Base-by-base conservation (phyloP, 805 yeast species). In the Suhomyces sp. region DNA sequence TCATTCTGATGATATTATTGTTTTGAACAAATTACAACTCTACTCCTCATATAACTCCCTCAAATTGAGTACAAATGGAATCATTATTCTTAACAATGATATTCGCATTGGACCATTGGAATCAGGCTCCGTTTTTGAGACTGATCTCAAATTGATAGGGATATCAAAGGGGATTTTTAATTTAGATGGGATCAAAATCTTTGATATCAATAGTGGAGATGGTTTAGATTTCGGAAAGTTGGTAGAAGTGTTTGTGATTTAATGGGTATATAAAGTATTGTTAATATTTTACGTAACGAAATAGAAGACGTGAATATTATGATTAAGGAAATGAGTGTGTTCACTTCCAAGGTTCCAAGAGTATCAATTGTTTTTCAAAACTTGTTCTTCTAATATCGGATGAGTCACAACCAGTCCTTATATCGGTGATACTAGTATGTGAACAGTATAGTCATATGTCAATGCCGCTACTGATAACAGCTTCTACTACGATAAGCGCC, bases 211-310 rank as follows among this genome's bases (percentile, higher is more conserved):
- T 23, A 70, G 79, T 13, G 87, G 90, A 3, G 90, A 83, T 38
- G 73, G 77, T 2, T 69, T 79, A 43, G 88, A 79, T 42, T 81
- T 85, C 51, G 88, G 88, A 1, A 72, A 76, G 39, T 60, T 84
- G 35, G 64, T 85, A 23, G 88, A 83, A 47, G 83, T 85, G 2
- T 70, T 79, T 37, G 87, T 84, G 6, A 62, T 62, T 26, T 59
- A 46, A 40, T 13, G 31, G 10, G 22, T 20, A 20, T 20, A 20
- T 20, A 20, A 10, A 20, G n/a, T n/a, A n/a, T n/a, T n/a, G n/a
- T n/a, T n/a, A n/a, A n/a, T n/a, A n/a, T n/a, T n/a, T n/a, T n/a
- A n/a, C n/a, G n/a, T n/a, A n/a, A n/a, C n/a, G n/a, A n/a, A n/a
- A n/a, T n/a, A n/a, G n/a, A n/a, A n/a, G n/a, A n/a, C n/a, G n/a